Conservation (phyloP, 176 grass and related monocot species). For the Tuctoria greenei region DNA sequence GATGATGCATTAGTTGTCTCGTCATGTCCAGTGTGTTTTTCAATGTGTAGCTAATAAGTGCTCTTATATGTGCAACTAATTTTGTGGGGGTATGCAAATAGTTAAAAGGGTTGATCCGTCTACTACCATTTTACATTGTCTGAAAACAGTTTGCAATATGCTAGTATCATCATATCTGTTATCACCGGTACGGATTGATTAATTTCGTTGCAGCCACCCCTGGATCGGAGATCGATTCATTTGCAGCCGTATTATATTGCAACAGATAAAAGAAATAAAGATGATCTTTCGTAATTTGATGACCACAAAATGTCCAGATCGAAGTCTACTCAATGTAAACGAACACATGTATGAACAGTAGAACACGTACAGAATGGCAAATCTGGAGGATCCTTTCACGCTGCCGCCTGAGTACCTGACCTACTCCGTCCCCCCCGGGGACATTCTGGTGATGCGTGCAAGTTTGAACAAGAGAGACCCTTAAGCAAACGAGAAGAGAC, state of each 20-base stretch:
- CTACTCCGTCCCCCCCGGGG: background rate
- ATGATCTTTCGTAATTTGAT: background rate
- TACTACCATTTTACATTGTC: background rate
- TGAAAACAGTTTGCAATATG: background rate
- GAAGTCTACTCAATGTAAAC: no score
- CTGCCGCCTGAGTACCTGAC: background rate
- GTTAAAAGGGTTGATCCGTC: background rate
- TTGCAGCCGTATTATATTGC: background rate
- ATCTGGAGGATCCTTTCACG: background rate
- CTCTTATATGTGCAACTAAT: background rate
- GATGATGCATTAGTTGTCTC: background rate
- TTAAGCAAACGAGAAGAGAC: background rate
- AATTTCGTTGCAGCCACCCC: background rate
- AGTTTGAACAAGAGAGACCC: slow-evolving; percentile 33
- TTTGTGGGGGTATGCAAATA: background rate
- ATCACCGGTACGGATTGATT: background rate
- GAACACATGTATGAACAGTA: background rate
- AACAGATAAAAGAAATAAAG: background rate
- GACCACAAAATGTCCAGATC: background rate
- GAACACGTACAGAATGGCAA: background rate
- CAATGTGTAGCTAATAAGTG: background rate
- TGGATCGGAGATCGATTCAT: background rate
- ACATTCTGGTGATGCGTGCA: background rate
- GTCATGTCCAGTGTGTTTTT: background rate
- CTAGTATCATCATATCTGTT: background rate